These are phyloP conservation scores for Beta macrorhiza DNA, from an alignment of 179 eudicot species.

Conservation along the genomic window DNA sequence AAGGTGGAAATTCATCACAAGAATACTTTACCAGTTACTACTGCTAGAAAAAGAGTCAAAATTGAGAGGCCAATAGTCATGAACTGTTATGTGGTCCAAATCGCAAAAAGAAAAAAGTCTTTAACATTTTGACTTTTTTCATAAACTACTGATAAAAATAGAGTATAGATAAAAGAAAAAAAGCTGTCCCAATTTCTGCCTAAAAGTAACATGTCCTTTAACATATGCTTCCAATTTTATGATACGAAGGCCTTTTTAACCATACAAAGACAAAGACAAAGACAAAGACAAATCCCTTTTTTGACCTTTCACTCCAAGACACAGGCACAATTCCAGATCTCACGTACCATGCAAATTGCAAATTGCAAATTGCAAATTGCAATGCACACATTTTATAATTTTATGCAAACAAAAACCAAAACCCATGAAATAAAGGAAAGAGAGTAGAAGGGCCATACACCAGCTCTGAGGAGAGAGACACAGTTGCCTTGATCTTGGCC, in stretches of 20 bases:
- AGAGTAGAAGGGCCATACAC: constrained; percentile 43
- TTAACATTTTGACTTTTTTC: constrained; percentile 36
- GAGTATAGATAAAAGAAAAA: constrained; percentile 34
- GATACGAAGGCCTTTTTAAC: constrained; percentile 29
- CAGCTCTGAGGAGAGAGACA: constrained; percentile 91
- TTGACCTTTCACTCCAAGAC: constrained; percentile 44
- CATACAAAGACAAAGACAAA: constrained; percentile 9
- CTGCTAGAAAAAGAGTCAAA: constrained; percentile 3
- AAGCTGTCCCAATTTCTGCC: constrained; percentile 31
- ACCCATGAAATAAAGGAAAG: not conserved
- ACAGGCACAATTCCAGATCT: constrained; percentile 29
- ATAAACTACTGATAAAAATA: constrained; percentile 10
- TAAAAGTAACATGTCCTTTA: constrained; percentile 34
- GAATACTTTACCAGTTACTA: constrained; percentile 1
- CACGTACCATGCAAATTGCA: constrained; percentile 10
- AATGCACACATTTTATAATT: not conserved
- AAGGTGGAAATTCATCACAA: no score
- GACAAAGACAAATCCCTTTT: constrained; percentile 14
- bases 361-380: not conserved
- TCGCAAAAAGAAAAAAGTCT: constrained; percentile 8
- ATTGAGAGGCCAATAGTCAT: not conserved
- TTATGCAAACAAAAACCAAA: not conserved
- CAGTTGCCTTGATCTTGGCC: constrained; percentile 97
- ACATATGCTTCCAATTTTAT: constrained; percentile 44
- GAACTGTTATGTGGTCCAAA: constrained; percentile 26